Evolutionary conservation across 202 grass and related monocot species (phyloP).

Genomic region (Thinopyrum obtusiflorum): DNA sequence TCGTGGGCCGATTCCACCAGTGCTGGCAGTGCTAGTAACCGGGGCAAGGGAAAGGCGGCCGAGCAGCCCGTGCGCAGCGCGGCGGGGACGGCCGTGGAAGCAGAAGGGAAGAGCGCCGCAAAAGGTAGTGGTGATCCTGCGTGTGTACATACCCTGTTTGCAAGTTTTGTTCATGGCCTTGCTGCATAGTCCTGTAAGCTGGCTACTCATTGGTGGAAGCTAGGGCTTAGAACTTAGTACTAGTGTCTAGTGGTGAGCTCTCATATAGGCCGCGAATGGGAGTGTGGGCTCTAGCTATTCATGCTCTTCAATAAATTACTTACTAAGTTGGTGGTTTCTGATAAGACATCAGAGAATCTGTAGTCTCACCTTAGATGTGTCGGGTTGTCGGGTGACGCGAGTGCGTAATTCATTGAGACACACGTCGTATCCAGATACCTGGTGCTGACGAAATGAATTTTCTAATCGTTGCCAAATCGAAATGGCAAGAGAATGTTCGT

Average conservation of each 20-base stretch:
- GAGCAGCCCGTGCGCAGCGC: conserved; percentile 31
- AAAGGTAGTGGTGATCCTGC: conserved; percentile 40
- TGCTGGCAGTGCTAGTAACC: conserved; percentile 32
- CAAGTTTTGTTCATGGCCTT: conserved; percentile 3
- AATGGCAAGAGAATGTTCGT: not conserved
- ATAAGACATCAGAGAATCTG: not conserved
- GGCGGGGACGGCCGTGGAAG: not conserved
- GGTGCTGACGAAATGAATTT: not conserved
- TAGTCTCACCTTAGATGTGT: conserved; percentile 13
- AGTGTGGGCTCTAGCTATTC: not conserved
- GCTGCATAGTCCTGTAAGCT: conserved; percentile 24
- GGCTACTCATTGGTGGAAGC: conserved; percentile 12
- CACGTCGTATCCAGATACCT: not conserved
- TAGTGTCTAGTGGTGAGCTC: not conserved
- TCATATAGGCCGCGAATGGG: not conserved
- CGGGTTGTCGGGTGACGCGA: not conserved
- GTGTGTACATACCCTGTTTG: not conserved
- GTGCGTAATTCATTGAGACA: not conserved
- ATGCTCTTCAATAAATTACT: not conserved
- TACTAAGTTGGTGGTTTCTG: not conserved
- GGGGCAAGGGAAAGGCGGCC: conserved; percentile 38
- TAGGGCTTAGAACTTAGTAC: not conserved
- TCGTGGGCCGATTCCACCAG: conserved; percentile 42
- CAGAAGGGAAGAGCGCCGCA: conserved; percentile 38
- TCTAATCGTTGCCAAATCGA: not conserved